Base-by-base conservation (phyloP, 306 rosid species). In the Comarum palustre region DNA sequence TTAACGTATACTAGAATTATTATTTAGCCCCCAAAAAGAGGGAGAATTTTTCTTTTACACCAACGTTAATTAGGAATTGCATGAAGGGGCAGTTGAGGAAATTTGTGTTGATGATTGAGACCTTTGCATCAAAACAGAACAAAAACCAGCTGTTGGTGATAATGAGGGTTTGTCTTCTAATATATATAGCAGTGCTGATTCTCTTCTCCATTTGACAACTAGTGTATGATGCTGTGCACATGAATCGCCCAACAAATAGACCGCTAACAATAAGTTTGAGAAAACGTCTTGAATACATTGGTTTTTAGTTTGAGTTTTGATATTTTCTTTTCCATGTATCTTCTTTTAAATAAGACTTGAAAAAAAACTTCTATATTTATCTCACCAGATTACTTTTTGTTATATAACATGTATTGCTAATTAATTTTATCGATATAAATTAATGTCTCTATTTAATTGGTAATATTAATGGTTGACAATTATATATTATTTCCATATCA, bases 111-210 rank as follows among this genome's bases (percentile, higher is more conserved):
- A 27, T 43, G 66, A 68, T 22, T 75, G 43, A 24, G 48, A 60
- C 77, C 29, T 77, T 77, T 72, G 34, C 17, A 19, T 22, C 45
- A 42, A n/a, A 32, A 59, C 59, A 60, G 75, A 31, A 68, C 50
- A 38, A 73, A 48, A 41, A 60, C 79, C 47, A 61, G 68, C 39
- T 60, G 36, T 69, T 57, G 50, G 32, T 64, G 72, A 69, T 64
- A 46, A 20, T 42, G 31, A 55, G 19, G 13, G 31, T 75, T 75
- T 52, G 78, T 75, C 45, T 42, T 72, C 22, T 55, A 58, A 64
- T 22, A 36, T n/a, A 31, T 17, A 36, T n/a, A 39, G 67, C 27
- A 39, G 41, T 46, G 9, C 39, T 41, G 31, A 3, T 54, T 32
- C 22, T 24, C 12, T 25, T 34, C 65, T 55, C 13, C 46, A 32